These are phyloP conservation scores for Entomortierella beljakovae DNA, from an alignment of 192 early-diverging fungal species.

Conservation along the genomic window DNA sequence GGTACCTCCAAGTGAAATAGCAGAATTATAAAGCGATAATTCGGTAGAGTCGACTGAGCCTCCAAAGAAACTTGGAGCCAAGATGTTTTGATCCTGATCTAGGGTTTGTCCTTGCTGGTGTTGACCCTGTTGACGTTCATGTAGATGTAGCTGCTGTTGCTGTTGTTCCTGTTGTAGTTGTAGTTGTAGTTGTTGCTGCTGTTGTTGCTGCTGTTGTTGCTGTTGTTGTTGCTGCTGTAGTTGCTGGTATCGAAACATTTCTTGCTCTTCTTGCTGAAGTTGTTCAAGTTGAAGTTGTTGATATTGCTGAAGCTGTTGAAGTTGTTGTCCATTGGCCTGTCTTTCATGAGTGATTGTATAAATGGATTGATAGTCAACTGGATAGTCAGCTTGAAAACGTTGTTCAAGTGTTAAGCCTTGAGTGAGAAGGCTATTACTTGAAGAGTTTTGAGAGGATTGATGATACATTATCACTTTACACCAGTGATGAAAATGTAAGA, in stretches of 20 bases:
- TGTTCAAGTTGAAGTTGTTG: slow-evolving; percentile 28
- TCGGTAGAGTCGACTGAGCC: slow-evolving; percentile 22
- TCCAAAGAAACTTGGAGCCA: slow-evolving; percentile 6
- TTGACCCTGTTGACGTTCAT: slow-evolving; percentile 12
- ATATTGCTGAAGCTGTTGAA: slow-evolving; percentile 16
- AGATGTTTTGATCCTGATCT: slow-evolving; percentile 5
- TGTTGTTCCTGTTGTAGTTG: slow-evolving; percentile 10
- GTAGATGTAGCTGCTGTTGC: slow-evolving; percentile 18
- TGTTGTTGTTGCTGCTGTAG: slow-evolving; percentile 3
- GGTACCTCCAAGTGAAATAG: slow-evolving; percentile 2
- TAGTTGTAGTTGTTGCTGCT: slow-evolving; percentile 6
- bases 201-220: slow-evolving; percentile 5
- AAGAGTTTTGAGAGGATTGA: slow-evolving; percentile 43
- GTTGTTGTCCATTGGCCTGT: slow-evolving; percentile 7
- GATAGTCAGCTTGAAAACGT: slow-evolving; percentile 18
- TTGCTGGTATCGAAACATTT: background rate
- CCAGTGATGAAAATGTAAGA: background rate
- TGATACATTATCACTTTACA: slow-evolving; percentile 20
- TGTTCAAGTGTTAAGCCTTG: slow-evolving; percentile 20
- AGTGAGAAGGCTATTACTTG: slow-evolving; percentile 28
- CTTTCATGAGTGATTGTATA: slow-evolving; percentile 18
- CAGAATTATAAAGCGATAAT: slow-evolving; percentile 15
- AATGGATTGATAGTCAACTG: slow-evolving; percentile 31
- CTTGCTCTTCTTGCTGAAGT: slow-evolving; percentile 9
- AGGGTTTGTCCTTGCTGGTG: slow-evolving; percentile 16